Base-by-base conservation (phyloP, 306 rosid species). In the Chamaecrista fasciculata region DNA sequence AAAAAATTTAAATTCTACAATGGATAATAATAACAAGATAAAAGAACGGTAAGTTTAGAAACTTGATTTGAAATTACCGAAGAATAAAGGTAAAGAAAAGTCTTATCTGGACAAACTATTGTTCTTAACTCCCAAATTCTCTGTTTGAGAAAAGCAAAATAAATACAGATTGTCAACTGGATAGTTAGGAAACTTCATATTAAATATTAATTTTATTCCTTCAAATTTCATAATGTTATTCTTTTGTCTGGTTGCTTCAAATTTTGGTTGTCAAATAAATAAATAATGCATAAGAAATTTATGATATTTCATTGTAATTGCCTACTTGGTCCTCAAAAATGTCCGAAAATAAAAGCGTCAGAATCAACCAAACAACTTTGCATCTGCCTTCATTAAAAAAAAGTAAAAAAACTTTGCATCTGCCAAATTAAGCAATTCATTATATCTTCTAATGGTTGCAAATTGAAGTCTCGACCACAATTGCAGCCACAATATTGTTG, bases 401-500 rank as follows among this genome's bases (percentile, higher is more conserved):
- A n/a, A n/a, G n/a, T n/a, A n/a, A n/a, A n/a, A n/a, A n/a, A n/a
- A n/a, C 47, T 61, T 72, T 6, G 58, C 57, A 73, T 31, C 53
- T 42, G 49, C 50, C 25, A 40, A 62, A 73, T 52, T 21, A 73
- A 52, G 42, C 24, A 51, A 49, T 25, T 18, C 42, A 11, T 4
- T 26, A 64, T 64, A 25, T 64, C 42, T 66, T 8, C 59, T 48
- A 20, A 66, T 26, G 12, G 24, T n/a, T n/a, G n/a, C n/a, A n/a
- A n/a, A n/a, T n/a, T n/a, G n/a, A n/a, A n/a, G n/a, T n/a, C n/a
- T n/a, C n/a, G n/a, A n/a, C n/a, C n/a, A n/a, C n/a, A n/a, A n/a
- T n/a, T n/a, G n/a, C n/a, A n/a, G n/a, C n/a, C n/a, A n/a, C n/a
- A n/a, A n/a, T n/a, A n/a, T n/a, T n/a, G n/a, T n/a, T n/a, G n/a